phyloP scores from a whole-genome alignment of 345 rosid genomes.

The Anacardium occidentale region DNA sequence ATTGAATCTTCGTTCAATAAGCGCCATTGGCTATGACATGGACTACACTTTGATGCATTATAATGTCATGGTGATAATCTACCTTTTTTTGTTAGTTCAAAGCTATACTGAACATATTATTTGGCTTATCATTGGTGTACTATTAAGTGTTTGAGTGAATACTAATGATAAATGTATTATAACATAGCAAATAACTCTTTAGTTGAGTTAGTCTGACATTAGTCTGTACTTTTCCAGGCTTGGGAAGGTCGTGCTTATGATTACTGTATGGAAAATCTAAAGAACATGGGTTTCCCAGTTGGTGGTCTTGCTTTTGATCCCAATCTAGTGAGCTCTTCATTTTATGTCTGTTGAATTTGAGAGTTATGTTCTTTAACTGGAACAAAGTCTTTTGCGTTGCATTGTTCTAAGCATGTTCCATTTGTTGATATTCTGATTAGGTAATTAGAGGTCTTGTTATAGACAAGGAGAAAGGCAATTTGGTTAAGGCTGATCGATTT shows the following conservation, averaged over 20 bases:
- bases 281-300: slow-evolving; percentile 82
- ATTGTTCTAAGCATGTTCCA: slow-evolving; percentile 8
- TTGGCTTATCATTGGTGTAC: neutral
- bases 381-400: neutral
- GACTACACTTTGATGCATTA: slow-evolving; percentile 96
- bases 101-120: neutral
- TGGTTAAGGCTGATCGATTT: slow-evolving; percentile 97
- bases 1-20: slow-evolving; percentile 86
- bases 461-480: slow-evolving; percentile 90
- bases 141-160: neutral
- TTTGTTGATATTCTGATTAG: slow-evolving; percentile 31
- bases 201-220: slow-evolving; percentile 12
- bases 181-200: neutral
- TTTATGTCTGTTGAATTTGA: slow-evolving; percentile 8
- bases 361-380: too few relatives aligned
- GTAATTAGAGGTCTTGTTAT: slow-evolving; percentile 96
- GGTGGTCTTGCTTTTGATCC: slow-evolving; percentile 92
- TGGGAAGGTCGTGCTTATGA: slow-evolving; percentile 99
- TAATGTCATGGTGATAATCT: slow-evolving; percentile 67
- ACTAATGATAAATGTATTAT: neutral
- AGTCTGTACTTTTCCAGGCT: slow-evolving; percentile 49
- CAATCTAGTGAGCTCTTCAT: slow-evolving; percentile 54
- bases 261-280: slow-evolving; percentile 88
- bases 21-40: slow-evolving; percentile 98
- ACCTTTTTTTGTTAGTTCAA: slow-evolving; percentile 4